Evolutionary conservation across 2,329 filamentous ascomycete species (phyloP), one percentile per base, ranked within the genome.

Genomic region (Mollisiaceae sp.): DNA sequence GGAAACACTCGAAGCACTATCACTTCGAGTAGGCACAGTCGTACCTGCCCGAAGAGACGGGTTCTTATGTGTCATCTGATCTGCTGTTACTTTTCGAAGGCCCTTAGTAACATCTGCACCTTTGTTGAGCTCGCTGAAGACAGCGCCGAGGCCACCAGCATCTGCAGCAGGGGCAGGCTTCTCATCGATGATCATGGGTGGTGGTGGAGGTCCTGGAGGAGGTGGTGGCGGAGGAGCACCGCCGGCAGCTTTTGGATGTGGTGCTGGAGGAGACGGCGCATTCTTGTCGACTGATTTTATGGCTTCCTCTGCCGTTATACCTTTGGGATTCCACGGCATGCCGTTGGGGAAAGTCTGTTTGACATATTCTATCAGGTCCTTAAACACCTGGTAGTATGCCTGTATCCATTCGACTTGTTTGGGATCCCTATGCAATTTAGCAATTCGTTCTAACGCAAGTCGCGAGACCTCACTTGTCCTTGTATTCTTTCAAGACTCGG

Each of bases 11-110:
- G 84, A 86, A 35, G 79, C 78, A 57, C 81, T 81, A 61, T 82
- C 80, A 62, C 83, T 84, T 64, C 85, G 80, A 64, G 83, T 83
- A 1, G 91, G 84, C 2, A 94, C 92, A 1, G 87, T 85, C 14
- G 91, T 91, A 67, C 83, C 83, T 27, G 91, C 86, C 68, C 95
- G 89, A 65, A 99, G 83, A 11, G 89, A 87, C 15, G 95, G 95
- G 79, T 99, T 99, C 83, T 98, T 98, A 81, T 99, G 95, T 66
- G 95, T 99, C 94, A 97, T 97, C 78, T 98, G 85, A 62, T 91
- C 95, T 76, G 90, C 91, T 80, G 97, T 94, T 59, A 99, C 95
- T 82, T 97, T 99, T 71, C 91, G 91, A 41, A 99, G 84, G 38
- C 91, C 89, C 70, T 92, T 89, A 4, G 95, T 99, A 66, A 99